A percentile compares a stretch with the other conserved stretches of the same genome.
phyloP scores from a whole-genome alignment of 129 eudicot genomes.

The Deinandra increscens region DNA sequence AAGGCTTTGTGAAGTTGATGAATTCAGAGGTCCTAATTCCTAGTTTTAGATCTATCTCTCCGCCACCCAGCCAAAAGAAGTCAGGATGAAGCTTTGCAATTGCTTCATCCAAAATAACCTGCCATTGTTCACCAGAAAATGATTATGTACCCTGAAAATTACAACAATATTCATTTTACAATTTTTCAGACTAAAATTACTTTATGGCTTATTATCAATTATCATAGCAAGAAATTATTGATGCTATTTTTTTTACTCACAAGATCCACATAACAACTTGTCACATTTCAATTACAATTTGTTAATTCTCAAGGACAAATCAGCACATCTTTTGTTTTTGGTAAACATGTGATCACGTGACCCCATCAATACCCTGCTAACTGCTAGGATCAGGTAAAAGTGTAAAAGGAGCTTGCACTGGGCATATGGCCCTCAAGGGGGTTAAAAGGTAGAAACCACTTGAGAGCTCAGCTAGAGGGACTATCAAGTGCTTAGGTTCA shows the following conservation, averaged over 20 bases:
- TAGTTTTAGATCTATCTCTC: conserved; percentile 69
- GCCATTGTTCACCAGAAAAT: conserved; percentile 16
- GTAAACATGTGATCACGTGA: too few species aligned
- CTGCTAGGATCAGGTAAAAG: too few species aligned
- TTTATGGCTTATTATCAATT: too few species aligned
- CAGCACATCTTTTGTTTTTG: too few species aligned
- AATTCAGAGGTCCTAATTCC: conserved; percentile 69
- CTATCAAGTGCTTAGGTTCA: too few species aligned
- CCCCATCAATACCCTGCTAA: too few species aligned
- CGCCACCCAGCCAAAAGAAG: conserved; percentile 98
- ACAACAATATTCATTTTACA: not conserved
- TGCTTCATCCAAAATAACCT: conserved; percentile 98
- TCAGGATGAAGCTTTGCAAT: conserved; percentile 77
- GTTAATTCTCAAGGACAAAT: not conserved
- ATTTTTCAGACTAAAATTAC: not conserved
- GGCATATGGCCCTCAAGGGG: too few species aligned
- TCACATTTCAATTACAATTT: not conserved
- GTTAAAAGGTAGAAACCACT: too few species aligned
- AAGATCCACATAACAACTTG: not conserved
- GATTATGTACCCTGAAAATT: not conserved
- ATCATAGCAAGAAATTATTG: not conserved
- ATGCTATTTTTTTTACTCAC: not conserved
- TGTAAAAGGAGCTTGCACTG: too few species aligned
- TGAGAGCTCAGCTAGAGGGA: too few species aligned
- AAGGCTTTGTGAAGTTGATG: conserved; percentile 52